phyloP scores from a whole-genome alignment of 805 yeast species.

The Hanseniaspora clermontiae region DNA sequence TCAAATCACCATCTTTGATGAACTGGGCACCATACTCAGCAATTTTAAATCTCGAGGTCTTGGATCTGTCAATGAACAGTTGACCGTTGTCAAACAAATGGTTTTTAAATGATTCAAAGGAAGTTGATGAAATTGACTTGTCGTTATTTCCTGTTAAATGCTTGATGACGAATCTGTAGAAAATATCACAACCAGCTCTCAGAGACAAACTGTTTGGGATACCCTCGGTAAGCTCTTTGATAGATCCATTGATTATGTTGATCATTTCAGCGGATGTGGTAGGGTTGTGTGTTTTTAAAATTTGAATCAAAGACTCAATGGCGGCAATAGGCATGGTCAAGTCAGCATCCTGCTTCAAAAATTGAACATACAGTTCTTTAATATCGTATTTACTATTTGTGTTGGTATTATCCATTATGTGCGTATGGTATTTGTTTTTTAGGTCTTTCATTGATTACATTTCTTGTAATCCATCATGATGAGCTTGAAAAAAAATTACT shows the following conservation, averaged over 20 bases:
- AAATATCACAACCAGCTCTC: conserved; percentile 94
- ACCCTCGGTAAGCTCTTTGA: conserved; percentile 56
- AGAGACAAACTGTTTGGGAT: conserved; percentile 86
- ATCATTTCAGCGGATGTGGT: conserved; percentile 88
- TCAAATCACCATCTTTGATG: conserved; percentile 82
- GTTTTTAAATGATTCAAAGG: conserved; percentile 86
- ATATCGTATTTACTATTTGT: conserved; percentile 46
- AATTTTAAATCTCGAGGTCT: conserved; percentile 72
- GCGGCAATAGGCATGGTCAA: conserved; percentile 99
- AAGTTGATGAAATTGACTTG: conserved; percentile 54
- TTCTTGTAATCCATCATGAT: background rate
- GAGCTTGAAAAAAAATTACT: background rate
- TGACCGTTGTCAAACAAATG: conserved; percentile 90
- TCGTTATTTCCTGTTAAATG: conserved; percentile 35
- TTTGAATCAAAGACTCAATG: conserved; percentile 80
- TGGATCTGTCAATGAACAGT: conserved; percentile 80
- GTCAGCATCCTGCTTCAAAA: conserved; percentile 80
- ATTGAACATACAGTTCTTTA: conserved; percentile 63
- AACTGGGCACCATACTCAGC: conserved; percentile 82
- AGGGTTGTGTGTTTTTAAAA: conserved; percentile 72
- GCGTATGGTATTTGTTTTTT: too few relatives aligned
- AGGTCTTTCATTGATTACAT: background rate
- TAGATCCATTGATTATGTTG: conserved; percentile 64
- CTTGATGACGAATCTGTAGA: conserved; percentile 82
- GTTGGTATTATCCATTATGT: background rate